Conservation (phyloP, 2,329 filamentous ascomycete genomes). For the Cladosporium sp. region DNA sequence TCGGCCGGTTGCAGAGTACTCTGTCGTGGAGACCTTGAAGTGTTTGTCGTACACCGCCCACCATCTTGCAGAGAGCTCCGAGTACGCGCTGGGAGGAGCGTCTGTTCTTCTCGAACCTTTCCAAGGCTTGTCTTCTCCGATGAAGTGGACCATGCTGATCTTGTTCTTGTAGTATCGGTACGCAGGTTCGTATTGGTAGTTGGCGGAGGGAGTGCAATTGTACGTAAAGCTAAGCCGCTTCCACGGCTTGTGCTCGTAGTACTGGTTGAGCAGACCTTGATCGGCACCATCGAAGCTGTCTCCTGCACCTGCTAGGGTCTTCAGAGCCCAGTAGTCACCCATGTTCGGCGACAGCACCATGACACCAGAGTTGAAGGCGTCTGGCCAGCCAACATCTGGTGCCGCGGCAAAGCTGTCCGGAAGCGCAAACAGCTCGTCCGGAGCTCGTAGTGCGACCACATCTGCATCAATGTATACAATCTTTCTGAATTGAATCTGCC, state of each 20-base stretch:
- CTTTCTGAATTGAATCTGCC: conserved; percentile 80
- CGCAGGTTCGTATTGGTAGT: conserved; percentile 96
- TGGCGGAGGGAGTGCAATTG: conserved; percentile 93
- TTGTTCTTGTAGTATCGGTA: conserved; percentile 88
- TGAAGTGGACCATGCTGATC: conserved; percentile 92
- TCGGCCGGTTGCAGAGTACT: conserved; percentile 16
- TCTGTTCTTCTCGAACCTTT: conserved; percentile 36
- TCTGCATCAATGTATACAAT: conserved; percentile 96
- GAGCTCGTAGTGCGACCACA: conserved; percentile 81
- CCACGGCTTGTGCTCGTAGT: conserved; percentile 73
- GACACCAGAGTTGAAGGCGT: conserved; percentile 96
- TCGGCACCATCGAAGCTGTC: conserved; percentile 97
- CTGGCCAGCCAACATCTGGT: conserved; percentile 96
- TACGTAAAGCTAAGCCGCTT: conserved; percentile 91
- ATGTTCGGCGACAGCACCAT: conserved; percentile 86
- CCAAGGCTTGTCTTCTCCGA: conserved; percentile 90
- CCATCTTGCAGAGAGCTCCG: conserved; percentile 82
- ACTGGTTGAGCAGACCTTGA: conserved; percentile 91
- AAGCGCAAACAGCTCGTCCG: conserved; percentile 83
- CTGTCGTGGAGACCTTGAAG: conserved; percentile 50
- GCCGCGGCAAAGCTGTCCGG: conserved; percentile 64
- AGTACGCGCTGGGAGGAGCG: conserved; percentile 61
- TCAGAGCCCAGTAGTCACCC: conserved; percentile 81
- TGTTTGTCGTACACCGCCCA: conserved; percentile 93
- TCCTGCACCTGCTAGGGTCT: conserved; percentile 76